Percentiles rank a stretch among this genome's conserved stretches.
phyloP scores from a whole-genome alignment of 1,284 basidiomycete genomes.

The Volvariella surrecta region DNA sequence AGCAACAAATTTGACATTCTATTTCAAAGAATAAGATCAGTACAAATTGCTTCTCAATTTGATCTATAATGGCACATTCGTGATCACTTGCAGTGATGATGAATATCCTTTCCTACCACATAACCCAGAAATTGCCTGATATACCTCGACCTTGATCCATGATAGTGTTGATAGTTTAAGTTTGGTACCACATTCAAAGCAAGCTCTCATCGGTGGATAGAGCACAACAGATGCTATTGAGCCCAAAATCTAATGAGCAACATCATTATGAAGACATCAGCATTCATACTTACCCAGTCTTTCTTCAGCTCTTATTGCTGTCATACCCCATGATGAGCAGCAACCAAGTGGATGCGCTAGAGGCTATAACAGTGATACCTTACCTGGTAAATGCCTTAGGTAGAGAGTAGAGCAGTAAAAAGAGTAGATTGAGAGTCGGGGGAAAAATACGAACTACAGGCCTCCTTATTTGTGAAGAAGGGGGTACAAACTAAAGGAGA shows the following conservation, averaged over 20 bases:
- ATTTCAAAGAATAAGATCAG: conserved; percentile 4
- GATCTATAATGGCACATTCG: neutral
- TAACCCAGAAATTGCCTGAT: neutral
- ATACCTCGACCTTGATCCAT: neutral
- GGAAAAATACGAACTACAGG: too few species aligned
- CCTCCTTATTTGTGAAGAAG: too few species aligned
- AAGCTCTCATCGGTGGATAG: neutral
- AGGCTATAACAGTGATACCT: too few species aligned
- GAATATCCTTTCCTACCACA: neutral
- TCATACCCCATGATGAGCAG: too few species aligned
- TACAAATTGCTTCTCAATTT: neutral
- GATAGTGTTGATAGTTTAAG: neutral
- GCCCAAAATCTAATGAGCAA: neutral
- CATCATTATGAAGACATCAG: neutral
- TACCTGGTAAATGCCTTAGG: too few species aligned
- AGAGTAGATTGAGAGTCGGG: too few species aligned
- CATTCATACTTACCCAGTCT: neutral
- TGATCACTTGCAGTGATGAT: neutral
- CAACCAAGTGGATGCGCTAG: too few species aligned
- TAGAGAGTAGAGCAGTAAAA: too few species aligned
- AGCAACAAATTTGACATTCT: conserved; percentile 8
- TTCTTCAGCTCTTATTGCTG: too few species aligned
- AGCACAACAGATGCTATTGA: neutral
- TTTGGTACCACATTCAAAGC: neutral
- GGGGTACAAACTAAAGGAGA: too few species aligned